Evolutionary conservation across 352 stramenopile species (phyloP).

Genomic region (Globisporangium cystogenes): DNA sequence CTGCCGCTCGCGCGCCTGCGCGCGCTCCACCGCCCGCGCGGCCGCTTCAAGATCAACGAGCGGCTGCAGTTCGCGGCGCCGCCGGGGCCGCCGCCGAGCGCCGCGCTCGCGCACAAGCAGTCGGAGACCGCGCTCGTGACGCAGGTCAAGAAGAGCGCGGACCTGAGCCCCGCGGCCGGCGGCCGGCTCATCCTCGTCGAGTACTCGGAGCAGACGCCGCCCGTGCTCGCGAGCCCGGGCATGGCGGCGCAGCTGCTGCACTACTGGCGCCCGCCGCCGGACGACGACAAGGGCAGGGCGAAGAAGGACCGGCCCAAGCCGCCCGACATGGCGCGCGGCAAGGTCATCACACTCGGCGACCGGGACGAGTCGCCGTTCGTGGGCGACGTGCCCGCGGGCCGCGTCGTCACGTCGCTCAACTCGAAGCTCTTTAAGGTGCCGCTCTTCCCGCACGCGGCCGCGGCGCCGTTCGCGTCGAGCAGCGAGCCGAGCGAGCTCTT

Average conservation of each 20-base stretch:
- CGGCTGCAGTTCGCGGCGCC: conserved; percentile 34
- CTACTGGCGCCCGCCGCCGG: conserved; percentile 68
- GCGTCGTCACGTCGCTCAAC: conserved; percentile 74
- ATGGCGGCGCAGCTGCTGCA: conserved; percentile 82
- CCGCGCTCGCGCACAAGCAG: conserved; percentile 28
- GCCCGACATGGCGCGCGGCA: conserved; percentile 72
- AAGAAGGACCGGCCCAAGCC: conserved; percentile 62
- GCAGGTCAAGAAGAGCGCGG: conserved; percentile 84
- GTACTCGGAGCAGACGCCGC: conserved; percentile 20
- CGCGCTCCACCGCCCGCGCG: conserved; percentile 78
- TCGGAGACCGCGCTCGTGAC: conserved; percentile 68
- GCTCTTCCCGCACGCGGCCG: conserved; percentile 64
- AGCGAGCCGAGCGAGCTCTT: conserved; percentile 52
- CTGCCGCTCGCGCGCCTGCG: conserved; percentile 73
- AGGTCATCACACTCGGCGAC: conserved; percentile 73
- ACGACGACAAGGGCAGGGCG: conserved; percentile 51
- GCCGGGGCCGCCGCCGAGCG: conserved; percentile 24
- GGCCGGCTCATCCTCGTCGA: not conserved
- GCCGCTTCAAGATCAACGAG: conserved; percentile 86
- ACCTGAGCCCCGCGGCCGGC: conserved; percentile 50
- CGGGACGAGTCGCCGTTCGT: conserved; percentile 82
- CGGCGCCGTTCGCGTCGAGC: conserved; percentile 6
- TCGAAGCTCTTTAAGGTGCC: conserved; percentile 83
- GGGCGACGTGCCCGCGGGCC: conserved; percentile 64
- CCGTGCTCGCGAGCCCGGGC: conserved; percentile 71